A percentile compares a stretch with the other conserved stretches of the same genome.
Conservation (phyloP, 148 eudicot species). For the Cornus suecica region DNA sequence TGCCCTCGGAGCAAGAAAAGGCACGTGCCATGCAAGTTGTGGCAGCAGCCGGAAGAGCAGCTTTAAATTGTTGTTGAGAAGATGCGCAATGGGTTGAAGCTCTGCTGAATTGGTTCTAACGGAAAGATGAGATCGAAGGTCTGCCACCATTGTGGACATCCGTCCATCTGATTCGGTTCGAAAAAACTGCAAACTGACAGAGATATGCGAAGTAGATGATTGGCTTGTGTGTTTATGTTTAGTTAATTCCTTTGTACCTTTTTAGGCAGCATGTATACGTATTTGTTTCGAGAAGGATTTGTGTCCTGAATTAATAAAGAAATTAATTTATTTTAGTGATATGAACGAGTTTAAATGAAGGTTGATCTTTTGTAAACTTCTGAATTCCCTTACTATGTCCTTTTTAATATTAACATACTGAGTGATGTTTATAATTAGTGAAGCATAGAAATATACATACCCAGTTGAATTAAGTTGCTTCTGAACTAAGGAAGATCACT, state of each 20-base stretch:
- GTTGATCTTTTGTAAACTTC: background rate
- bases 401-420: no score
- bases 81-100: constrained; percentile 2
- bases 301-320: background rate
- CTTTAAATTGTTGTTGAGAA: background rate
- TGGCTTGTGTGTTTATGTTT: background rate
- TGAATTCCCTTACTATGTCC: background rate
- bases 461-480: no score
- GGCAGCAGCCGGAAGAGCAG: background rate
- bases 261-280: background rate
- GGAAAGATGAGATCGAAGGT: background rate
- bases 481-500: no score
- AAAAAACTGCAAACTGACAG: background rate
- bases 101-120: background rate
- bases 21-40: background rate
- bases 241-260: background rate
- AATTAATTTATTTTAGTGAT: background rate
- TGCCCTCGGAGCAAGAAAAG: no score
- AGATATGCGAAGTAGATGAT: background rate
- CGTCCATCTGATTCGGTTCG: background rate
- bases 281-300: background rate
- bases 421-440: no score
- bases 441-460: no score
- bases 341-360: background rate
- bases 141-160: background rate